phyloP scores from a whole-genome alignment of 148 eudicot genomes.

The Arbutus unedo region DNA sequence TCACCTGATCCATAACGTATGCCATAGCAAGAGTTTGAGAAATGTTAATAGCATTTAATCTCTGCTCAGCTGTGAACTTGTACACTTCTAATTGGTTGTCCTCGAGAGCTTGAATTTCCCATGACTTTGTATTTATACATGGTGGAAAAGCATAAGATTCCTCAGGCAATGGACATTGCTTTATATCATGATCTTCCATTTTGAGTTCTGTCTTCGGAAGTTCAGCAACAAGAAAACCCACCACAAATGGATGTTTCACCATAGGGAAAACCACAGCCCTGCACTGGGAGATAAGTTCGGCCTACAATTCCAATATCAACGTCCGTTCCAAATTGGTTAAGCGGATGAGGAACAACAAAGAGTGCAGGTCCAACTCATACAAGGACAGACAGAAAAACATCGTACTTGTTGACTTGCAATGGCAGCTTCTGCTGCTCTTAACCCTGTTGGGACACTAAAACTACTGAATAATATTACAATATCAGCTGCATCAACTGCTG shows the following conservation, averaged over 20 bases:
- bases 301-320: conserved; percentile 50
- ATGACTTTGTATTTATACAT: conserved; percentile 38
- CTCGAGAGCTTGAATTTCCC: conserved; percentile 35
- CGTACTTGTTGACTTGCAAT: conserved; percentile 69
- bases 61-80: conserved; percentile 72
- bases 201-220: conserved; percentile 53
- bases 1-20: conserved; percentile 99
- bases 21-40: conserved; percentile 85
- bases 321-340: conserved; percentile 22
- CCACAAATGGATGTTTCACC: conserved; percentile 94
- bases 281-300: conserved; percentile 69
- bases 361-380: neutral
- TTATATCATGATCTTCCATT: conserved; percentile 37
- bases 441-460: conserved; percentile 78
- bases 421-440: conserved; percentile 85
- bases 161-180: conserved; percentile 36
- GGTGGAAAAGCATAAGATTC: conserved; percentile 53
- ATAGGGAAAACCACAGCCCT: conserved; percentile 87
- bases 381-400: conserved; percentile 2
- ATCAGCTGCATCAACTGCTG: conserved; percentile 56
- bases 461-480: conserved; percentile 62
- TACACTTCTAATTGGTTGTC: conserved; percentile 33
- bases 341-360: conserved; percentile 15
- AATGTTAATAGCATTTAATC: conserved; percentile 70
- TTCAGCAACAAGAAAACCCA: conserved; percentile 98